Base-by-base conservation (phyloP, 2,329 filamentous ascomycete genomes). In the Tolypocladium guangdongense region DNA sequence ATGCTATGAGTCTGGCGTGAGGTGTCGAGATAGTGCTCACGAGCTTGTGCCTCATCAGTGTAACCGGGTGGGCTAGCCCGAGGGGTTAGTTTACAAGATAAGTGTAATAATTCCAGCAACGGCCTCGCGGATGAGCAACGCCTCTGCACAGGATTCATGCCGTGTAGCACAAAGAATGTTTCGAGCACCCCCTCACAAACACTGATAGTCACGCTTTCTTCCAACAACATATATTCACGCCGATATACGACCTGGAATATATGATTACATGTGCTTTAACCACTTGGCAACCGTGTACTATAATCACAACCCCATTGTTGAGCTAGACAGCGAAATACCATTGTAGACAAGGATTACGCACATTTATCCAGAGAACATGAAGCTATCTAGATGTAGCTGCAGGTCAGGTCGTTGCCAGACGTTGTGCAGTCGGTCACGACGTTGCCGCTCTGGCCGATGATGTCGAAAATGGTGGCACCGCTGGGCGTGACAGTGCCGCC, bases 391-490 rank as follows among this genome's bases (percentile, higher is more conserved):
- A 27, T 47, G 45, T 55, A 55, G 18, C 20, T 33, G 53, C 50
- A 52, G 16, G 46, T 50, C n/a, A 55, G 43, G 14, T 50, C 36
- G 47, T 49, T 49, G 50, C 58, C 58, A 32, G 46, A 55, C 27
- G 57, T 52, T 7, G 36, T 38, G 39, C 51, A 49, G 32, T 47
- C 20, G 18, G 59, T 57, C 20, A 60, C 52, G 45, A 55, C 33
- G n/a, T 50, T 38, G 7, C 41, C 24, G 14, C 16, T 27, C 39
- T 50, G 41, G 33, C 48, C 50, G 20, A 54, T 16, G 43, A 62
- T 62, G 45, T 62, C 57, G 14, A 61, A 55, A 24, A 62, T 55
- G 30, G 53, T 55, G 7, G 55, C 45, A 11, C 56, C 57, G n/a
- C 41, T 51, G 7, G 61, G 56, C 43, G 52, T 56, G 51, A 49